Conservation (phyloP, 164 flowering plant genomes). For the Magnolia officinalis region DNA sequence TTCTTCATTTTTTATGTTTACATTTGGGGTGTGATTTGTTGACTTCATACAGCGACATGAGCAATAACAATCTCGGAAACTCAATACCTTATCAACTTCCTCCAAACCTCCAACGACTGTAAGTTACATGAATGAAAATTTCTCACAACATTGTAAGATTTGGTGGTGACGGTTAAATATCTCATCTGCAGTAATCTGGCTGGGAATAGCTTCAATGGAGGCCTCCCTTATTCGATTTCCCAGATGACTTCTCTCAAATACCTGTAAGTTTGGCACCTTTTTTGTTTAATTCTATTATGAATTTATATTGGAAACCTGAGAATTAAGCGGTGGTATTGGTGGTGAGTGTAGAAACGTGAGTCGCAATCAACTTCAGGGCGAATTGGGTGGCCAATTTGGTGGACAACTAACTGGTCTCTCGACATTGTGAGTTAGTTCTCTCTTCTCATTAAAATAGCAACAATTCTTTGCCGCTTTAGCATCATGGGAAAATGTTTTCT, state of each 20-base stretch:
- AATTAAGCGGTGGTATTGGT: not conserved
- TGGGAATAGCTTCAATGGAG: constrained; percentile 53
- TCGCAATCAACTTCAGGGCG: constrained; percentile 70
- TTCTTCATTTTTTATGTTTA: not conserved
- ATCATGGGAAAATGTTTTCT: not conserved
- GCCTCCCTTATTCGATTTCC: constrained; percentile 62
- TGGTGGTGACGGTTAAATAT: not conserved
- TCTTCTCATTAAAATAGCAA: not conserved
- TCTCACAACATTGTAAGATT: not conserved
- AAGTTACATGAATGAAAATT: constrained; percentile 20
- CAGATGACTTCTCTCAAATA: constrained; percentile 52
- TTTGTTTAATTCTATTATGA: not conserved
- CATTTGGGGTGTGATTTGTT: constrained; percentile 3
- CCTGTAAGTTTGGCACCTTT: constrained; percentile 50
- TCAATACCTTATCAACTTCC: constrained; percentile 68
- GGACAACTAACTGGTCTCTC: constrained; percentile 54
- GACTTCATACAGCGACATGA: constrained; percentile 63
- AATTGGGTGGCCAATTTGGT: constrained; percentile 48
- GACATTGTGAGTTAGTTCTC: constrained; percentile 54
- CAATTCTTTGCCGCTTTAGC: not conserved
- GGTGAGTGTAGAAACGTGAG: constrained; percentile 49
- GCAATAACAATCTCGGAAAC: constrained; percentile 68
- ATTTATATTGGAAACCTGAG: no score
- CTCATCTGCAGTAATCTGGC: constrained; percentile 72
- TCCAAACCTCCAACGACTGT: constrained; percentile 60